Base-by-base conservation (phyloP, 805 yeast species). In the Myxozyma nipponensis region DNA sequence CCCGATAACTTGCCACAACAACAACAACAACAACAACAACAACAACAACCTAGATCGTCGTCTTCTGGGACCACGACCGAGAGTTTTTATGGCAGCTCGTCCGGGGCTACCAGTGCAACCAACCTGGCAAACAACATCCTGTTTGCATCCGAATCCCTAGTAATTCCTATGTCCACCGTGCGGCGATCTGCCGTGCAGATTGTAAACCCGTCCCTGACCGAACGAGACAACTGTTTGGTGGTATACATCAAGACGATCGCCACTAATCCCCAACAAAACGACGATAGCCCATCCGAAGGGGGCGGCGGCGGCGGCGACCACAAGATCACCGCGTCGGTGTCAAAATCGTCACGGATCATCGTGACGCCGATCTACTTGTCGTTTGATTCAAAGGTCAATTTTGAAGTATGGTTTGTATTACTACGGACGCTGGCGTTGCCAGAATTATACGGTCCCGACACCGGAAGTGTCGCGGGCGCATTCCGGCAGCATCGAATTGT, bases 381-480 rank as follows among this genome's bases (percentile, higher is more conserved):
- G 9, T 54, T 53, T 24, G 58, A 52, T 18, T 42, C 50, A 23
- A 21, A 23, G n/a, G 43, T 44, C 1, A 37, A 28, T 5, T 42
- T 44, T 30, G 56, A 54, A 25, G 58, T 54, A 6, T 54, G 58
- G 58, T 54, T 46, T 42, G 49, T 48, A 13, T 44, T 54, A 9
- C 22, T 54, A 9, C 44, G 54, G n/a, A 43, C 53, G 24, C 43
- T 54, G 35, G 39, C 54, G 18, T 28, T 54, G 9, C 58, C 58
- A 9, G 58, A 54, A 26, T 40, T 50, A 1, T 54, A 51, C 42
- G 58, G 58, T 17, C 57, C 58, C 17, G 58, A 54, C 19, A 47
- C 47, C 3, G 58, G 57, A 2, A 23, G 28, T 9, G 54, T 45
- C 21, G 4, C 9, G 25, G 56, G 57, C 3, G 38, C 58, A 18